Conservation (phyloP, 192 early-diverging fungal genomes). For the Chytriomyces sp. region DNA sequence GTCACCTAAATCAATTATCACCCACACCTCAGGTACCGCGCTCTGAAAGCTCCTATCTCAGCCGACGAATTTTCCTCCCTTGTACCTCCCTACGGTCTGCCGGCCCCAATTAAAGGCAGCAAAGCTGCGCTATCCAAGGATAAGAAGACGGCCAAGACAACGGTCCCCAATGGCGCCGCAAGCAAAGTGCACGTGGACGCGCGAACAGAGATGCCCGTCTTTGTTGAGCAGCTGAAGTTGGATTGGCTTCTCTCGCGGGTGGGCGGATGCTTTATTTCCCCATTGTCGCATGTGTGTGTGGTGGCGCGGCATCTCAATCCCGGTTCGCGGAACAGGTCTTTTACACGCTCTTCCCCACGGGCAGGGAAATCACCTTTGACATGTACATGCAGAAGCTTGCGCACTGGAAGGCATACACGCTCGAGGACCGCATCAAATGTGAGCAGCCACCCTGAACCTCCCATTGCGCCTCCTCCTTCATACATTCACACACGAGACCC, state of each 20-base stretch:
- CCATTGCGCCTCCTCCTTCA: background rate
- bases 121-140: background rate
- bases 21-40: constrained; percentile 13
- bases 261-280: background rate
- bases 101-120: background rate
- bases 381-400: constrained; percentile 8
- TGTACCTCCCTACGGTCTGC: background rate
- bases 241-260: constrained; percentile 29
- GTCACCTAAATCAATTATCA: background rate
- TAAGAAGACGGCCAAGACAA: background rate
- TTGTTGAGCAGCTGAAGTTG: constrained; percentile 16
- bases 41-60: constrained; percentile 11
- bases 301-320: background rate
- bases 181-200: constrained; percentile 9
- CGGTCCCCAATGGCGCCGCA: background rate
- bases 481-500: background rate
- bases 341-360: constrained; percentile 19
- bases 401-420: constrained; percentile 16
- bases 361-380: constrained; percentile 22
- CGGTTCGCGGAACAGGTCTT: constrained; percentile 11
- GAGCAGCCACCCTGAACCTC: background rate
- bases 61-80: background rate
- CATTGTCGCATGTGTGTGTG: background rate
- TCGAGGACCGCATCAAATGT: constrained; percentile 13
- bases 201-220: background rate